These are phyloP conservation scores for Solanum virginianum DNA, from an alignment of 257 asterid species.

Conservation along the genomic window DNA sequence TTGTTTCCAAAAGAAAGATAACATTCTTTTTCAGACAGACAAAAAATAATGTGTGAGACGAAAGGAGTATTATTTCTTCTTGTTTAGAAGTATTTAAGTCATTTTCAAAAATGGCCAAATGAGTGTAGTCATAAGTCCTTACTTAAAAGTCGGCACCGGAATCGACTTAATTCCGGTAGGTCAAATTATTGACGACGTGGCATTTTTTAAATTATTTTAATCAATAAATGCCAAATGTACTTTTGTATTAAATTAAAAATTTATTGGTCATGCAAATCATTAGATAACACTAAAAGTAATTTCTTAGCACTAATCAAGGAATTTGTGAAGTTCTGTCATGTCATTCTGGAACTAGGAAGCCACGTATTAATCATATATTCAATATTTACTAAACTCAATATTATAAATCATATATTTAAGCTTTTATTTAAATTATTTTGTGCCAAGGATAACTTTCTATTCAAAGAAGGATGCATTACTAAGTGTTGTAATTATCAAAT, in stretches of 20 bases:
- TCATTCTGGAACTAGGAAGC: neutral
- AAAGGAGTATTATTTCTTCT: neutral
- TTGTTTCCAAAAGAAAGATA: no score
- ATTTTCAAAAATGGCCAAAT: neutral
- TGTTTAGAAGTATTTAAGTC: neutral
- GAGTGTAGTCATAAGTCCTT: neutral
- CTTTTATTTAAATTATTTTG: neutral
- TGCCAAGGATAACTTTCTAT: no score
- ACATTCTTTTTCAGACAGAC: no score
- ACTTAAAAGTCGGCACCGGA: neutral
- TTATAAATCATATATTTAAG: no score
- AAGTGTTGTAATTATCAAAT: neutral
- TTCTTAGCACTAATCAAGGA: neutral
- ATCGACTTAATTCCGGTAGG: neutral
- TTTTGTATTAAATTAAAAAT: neutral
- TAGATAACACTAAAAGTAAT: neutral
- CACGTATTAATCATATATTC: no score
- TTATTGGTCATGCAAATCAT: neutral
- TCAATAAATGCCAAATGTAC: neutral
- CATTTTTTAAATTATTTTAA: neutral
- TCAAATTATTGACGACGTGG: neutral
- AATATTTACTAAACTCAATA: no score
- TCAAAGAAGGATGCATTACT: no score
- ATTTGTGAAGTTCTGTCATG: neutral
- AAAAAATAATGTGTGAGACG: no score